A percentile compares a stretch with the other conserved stretches of the same genome.
Evolutionary conservation across 345 rosid genomes (phyloP).

Genomic region (Murraya paniculata): DNA sequence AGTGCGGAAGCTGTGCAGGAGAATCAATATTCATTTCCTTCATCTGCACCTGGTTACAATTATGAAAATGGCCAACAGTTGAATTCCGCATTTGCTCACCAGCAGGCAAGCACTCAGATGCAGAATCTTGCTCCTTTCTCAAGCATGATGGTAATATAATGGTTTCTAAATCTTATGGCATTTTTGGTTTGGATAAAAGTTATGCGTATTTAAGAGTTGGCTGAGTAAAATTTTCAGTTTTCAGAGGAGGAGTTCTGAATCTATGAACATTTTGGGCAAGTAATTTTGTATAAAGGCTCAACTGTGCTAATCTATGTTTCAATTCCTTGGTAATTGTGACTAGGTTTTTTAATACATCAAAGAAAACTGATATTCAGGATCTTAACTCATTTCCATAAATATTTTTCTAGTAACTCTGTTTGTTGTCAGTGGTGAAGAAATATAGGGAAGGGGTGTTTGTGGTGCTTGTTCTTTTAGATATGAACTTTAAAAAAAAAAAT

Average conservation of each 20-base stretch:
- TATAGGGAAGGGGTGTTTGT: background rate
- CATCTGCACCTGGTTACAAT: conserved; percentile 59
- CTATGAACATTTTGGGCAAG: background rate
- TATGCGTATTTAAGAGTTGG: background rate
- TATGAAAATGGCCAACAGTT: conserved; percentile 69
- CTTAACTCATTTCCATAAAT: background rate
- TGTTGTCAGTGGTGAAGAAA: background rate
- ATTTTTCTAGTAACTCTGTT: background rate
- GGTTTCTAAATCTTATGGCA: background rate
- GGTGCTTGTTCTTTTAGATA: background rate
- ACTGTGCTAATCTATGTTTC: background rate
- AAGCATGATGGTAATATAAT: conserved; percentile 66
- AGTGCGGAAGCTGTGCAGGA: conserved; percentile 52
- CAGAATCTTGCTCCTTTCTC: conserved; percentile 69
- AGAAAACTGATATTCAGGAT: background rate
- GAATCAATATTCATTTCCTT: conserved; percentile 67
- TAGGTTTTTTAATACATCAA: background rate
- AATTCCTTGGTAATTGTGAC: background rate
- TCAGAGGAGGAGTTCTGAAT: background rate
- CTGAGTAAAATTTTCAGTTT: background rate
- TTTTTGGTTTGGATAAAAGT: background rate
- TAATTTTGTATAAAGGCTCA: background rate
- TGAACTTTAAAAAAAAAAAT: background rate
- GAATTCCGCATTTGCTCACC: conserved; percentile 50
- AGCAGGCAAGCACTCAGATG: conserved; percentile 61